Percentiles rank a stretch among this genome's conserved stretches.
phyloP scores from a whole-genome alignment of 2,329 filamentous ascomycete species.

The Colletotrichum kahawae region DNA sequence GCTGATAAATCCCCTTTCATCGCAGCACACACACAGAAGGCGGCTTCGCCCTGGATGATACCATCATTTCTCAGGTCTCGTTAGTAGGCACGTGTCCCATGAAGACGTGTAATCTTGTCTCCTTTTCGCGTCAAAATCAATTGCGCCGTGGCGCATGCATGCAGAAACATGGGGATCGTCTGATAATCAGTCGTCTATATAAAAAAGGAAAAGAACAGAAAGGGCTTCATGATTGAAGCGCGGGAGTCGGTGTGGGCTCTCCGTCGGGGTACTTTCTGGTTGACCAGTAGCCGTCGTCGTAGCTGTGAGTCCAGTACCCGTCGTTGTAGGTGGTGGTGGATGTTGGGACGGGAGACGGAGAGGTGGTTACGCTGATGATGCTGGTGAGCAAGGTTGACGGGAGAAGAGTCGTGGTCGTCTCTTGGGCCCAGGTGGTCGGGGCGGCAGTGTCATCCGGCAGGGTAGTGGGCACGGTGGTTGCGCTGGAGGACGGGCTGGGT shows the following conservation, averaged over 20 bases:
- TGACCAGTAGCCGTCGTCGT: slow-evolving; percentile 51
- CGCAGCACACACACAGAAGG: not conserved
- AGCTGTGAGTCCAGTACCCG: slow-evolving; percentile 42
- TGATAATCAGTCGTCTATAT: not conserved
- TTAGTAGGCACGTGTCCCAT: not conserved
- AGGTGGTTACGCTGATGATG: slow-evolving; percentile 19
- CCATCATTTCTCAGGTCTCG: slow-evolving; percentile 13
- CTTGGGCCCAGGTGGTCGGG: slow-evolving; percentile 18
- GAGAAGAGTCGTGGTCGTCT: not conserved
- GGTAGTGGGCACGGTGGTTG: not conserved
- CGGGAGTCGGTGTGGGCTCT: slow-evolving; percentile 41
- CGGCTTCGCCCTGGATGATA: not conserved
- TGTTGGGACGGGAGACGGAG: slow-evolving; percentile 25
- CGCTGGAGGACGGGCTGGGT: not conserved
- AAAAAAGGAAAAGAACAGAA: not conserved
- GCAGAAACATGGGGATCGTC: not conserved
- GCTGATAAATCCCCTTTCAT: slow-evolving; percentile 12
- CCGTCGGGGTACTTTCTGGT: slow-evolving; percentile 47
- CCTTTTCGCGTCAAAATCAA: not conserved
- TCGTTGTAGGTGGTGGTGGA: slow-evolving; percentile 39
- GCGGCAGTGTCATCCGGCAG: slow-evolving; percentile 22
- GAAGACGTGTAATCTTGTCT: not conserved
- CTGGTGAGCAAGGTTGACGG: slow-evolving; percentile 24
- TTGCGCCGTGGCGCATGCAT: not conserved
- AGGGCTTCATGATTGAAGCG: not conserved